Base-by-base conservation (phyloP, 768 basidiomycete genomes). In the Pleurotus ostreatus region DNA sequence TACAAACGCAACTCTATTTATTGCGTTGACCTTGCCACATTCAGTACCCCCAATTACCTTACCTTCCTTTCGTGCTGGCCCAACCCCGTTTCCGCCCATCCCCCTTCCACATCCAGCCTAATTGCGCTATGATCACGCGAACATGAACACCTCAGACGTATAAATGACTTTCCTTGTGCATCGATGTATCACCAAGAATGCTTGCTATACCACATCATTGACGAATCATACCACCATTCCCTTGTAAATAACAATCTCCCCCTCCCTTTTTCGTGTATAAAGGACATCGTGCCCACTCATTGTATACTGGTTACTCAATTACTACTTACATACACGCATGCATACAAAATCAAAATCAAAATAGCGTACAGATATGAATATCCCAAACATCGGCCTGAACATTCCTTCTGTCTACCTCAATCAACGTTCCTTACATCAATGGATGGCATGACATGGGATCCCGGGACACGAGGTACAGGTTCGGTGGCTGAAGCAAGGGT, bases 211-310 rank as follows among this genome's bases (percentile, higher is more conserved):
- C 51, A 53, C 41, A 53, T 39, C 51, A 53, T 41, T 53, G 16
- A 53, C 39, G 51, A 53, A n/a, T 40, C 51, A 53, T 53, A 53
- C 51, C 51, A 40, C 39, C 51, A 53, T 38, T 53, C 51, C 22
- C 38, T 41, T 41, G 51, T 53, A 53, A n/a, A 53, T 53, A 53
- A 22, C 41, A 44, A 16, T 22, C 41, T 18, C 15, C 41, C 23
- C 20, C 20, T 44, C n/a, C 41, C 41, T 44, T n/a, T 44, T 44
- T 44, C 41, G 41, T n/a, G 20, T 16, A 44, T 22, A 22, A 44
- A 16, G 41, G 41, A 44, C 41, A 22, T 16, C 41, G n/a, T 15
- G n/a, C 20, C n/a, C 20, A 44, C n/a, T 2, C 30, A 34, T 11
- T 34, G 9, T 34, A 34, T 34, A 34, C 30, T 34, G 30, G 30